Evolutionary conservation across 1,139 yeast species (phyloP).

Genomic region (Protomyces gravidus): DNA sequence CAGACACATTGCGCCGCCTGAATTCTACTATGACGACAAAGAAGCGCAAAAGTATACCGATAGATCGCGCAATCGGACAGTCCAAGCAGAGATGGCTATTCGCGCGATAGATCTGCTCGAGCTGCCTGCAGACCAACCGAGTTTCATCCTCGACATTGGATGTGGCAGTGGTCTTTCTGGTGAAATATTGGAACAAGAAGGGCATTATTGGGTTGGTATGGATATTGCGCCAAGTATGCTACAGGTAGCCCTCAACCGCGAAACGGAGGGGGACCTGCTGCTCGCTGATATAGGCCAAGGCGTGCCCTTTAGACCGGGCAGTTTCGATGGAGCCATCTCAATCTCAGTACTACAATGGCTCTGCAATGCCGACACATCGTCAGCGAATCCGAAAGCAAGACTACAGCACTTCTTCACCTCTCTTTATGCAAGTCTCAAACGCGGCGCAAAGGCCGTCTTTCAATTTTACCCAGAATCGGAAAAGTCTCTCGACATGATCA

Average conservation of each 20-base stretch:
- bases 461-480: slow-evolving; percentile 95
- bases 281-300: slow-evolving; percentile 92
- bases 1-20: slow-evolving; percentile 87
- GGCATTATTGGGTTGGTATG: slow-evolving; percentile 93
- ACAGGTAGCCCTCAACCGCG: slow-evolving; percentile 91
- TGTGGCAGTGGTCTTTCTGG: slow-evolving; percentile 98
- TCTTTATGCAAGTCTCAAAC: slow-evolving; percentile 72
- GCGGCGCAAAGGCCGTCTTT: slow-evolving; percentile 96
- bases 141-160: slow-evolving; percentile 72
- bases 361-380: slow-evolving; percentile 85
- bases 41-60: slow-evolving; percentile 87
- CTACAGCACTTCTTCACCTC: slow-evolving; percentile 79
- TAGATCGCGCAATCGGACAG: slow-evolving; percentile 93
- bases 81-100: slow-evolving; percentile 95
- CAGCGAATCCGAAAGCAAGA: slow-evolving; percentile 82
- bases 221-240: slow-evolving; percentile 91
- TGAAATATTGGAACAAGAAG: slow-evolving; percentile 88
- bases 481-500: slow-evolving; percentile 69
- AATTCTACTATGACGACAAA: slow-evolving; percentile 75
- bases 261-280: slow-evolving; percentile 87
- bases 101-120: slow-evolving; percentile 85
- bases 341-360: slow-evolving; percentile 97
- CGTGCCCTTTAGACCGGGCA: slow-evolving; percentile 90
- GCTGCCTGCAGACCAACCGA: slow-evolving; percentile 58
- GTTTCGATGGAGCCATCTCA: slow-evolving; percentile 94